Percentiles rank a stretch among this genome's conserved stretches.
phyloP scores from a whole-genome alignment of 2,329 filamentous ascomycete species.

The Arachnopeziza araneosa region DNA sequence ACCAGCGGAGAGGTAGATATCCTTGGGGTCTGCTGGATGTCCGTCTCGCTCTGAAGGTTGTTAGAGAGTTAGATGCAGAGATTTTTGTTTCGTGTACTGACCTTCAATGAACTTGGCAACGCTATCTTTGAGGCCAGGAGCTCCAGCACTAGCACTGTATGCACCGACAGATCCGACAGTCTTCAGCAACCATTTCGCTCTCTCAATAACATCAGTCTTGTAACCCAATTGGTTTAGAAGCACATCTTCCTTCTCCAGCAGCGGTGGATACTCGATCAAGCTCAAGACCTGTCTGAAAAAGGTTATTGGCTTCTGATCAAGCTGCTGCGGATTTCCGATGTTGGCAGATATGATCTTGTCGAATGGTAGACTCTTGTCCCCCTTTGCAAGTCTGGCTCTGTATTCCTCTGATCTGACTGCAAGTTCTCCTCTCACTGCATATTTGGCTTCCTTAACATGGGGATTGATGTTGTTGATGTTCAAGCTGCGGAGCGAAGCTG shows the following conservation, averaged over 20 bases:
- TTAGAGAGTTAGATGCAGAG: not conserved
- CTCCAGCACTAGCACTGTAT: constrained; percentile 92
- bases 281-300: constrained; percentile 98
- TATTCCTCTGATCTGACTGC: constrained; percentile 91
- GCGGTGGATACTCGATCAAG: constrained; percentile 79
- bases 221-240: constrained; percentile 73
- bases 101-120: constrained; percentile 90
- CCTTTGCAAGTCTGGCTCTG: constrained; percentile 64
- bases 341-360: constrained; percentile 91
- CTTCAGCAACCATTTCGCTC: constrained; percentile 74
- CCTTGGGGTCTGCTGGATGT: constrained; percentile 70
- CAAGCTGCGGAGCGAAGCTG: constrained; percentile 46
- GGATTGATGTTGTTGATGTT: constrained; percentile 88
- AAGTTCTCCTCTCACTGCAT: constrained; percentile 93
- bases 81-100: constrained; percentile 36
- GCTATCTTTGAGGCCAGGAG: constrained; percentile 78
- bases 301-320: constrained; percentile 98
- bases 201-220: constrained; percentile 80
- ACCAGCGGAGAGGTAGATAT: constrained; percentile 87
- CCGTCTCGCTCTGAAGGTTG: constrained; percentile 70
- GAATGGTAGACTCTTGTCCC: constrained; percentile 63
- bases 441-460: constrained; percentile 79
- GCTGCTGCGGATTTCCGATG: constrained; percentile 97
- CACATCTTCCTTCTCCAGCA: constrained; percentile 80
- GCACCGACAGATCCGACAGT: constrained; percentile 89